Evolutionary conservation across 495 filamentous ascomycete species (phyloP).

Genomic region (Pyrenula massariospora): DNA sequence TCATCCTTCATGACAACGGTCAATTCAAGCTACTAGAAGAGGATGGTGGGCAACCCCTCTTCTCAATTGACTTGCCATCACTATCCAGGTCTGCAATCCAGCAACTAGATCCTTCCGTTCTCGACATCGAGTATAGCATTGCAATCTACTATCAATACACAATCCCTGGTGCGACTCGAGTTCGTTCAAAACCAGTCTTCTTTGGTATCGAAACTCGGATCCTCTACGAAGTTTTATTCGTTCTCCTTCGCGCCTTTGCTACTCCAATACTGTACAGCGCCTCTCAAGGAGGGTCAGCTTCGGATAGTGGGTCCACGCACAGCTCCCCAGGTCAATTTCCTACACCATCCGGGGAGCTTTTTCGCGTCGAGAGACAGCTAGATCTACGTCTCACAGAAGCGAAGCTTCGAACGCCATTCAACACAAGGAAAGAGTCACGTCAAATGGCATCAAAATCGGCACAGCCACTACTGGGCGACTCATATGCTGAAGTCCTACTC

Average conservation of each 20-base stretch:
- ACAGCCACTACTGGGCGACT: slow-evolving; percentile 29
- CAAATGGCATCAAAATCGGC: slow-evolving; percentile 19
- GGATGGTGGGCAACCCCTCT: slow-evolving; percentile 63
- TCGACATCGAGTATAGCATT: slow-evolving; percentile 90
- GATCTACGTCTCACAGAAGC: slow-evolving; percentile 50
- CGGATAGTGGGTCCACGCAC: slow-evolving; percentile 7
- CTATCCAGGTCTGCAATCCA: slow-evolving; percentile 84
- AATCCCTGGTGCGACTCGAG: slow-evolving; percentile 21
- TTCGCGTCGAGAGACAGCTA: slow-evolving; percentile 52
- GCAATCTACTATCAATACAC: slow-evolving; percentile 82
- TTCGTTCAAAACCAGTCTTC: slow-evolving; percentile 43
- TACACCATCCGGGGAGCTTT: slow-evolving; percentile 39
- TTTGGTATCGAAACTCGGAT: slow-evolving; percentile 78
- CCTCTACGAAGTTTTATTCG: slow-evolving; percentile 94
- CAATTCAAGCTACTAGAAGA: slow-evolving; percentile 86
- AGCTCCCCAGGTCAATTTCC: slow-evolving; percentile 8
- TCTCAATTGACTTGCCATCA: slow-evolving; percentile 79
- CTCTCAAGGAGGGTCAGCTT: slow-evolving; percentile 13
- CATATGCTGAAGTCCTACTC: slow-evolving; percentile 84
- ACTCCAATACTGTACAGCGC: slow-evolving; percentile 85
- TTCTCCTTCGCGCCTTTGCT: slow-evolving; percentile 81
- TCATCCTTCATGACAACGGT: slow-evolving; percentile 89
- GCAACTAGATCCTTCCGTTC: slow-evolving; percentile 75
- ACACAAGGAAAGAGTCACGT: slow-evolving; percentile 20
- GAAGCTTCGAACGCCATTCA: slow-evolving; percentile 28